Evolutionary conservation across 148 eudicot genomes (phyloP).

Genomic region (Persicaria tinctoria): DNA sequence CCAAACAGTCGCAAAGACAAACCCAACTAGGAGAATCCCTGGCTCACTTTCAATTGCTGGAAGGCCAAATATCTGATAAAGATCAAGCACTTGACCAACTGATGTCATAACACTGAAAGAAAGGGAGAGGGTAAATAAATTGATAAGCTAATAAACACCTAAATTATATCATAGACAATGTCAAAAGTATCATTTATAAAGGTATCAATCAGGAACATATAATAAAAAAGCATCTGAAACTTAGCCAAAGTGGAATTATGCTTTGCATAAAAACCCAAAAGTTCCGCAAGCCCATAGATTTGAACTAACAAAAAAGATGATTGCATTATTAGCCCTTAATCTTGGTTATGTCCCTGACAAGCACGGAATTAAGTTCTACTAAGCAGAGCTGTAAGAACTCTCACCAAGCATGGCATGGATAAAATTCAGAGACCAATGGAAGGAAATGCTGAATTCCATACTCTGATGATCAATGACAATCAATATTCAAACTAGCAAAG

Average conservation of each 20-base stretch:
- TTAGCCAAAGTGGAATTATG: not conserved
- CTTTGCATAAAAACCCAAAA: not conserved
- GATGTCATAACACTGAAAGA: slow-evolving; percentile 63
- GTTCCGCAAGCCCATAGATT: too few relatives aligned
- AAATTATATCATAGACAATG: not conserved
- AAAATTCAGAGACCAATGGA: not conserved
- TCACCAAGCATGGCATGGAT: not conserved
- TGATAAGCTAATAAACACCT: not conserved
- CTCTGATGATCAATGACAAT: not conserved
- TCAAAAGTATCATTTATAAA: not conserved
- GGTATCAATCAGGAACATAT: slow-evolving; percentile 1
- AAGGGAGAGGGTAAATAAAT: not conserved
- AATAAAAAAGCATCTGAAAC: not conserved
- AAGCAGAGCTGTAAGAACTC: not conserved
- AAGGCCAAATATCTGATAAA: slow-evolving; percentile 54
- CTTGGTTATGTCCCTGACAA: not conserved
- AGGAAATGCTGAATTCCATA: not conserved
- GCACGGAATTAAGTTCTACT: not conserved
- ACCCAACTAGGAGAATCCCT: slow-evolving; percentile 49
- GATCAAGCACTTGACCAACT: slow-evolving; percentile 50
- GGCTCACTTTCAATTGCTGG: slow-evolving; percentile 47
- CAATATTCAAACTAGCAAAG: not conserved
- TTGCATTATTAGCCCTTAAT: not conserved
- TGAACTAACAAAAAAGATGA: not conserved
- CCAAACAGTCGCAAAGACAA: slow-evolving; percentile 58